Evolutionary conservation across 345 rosid species (phyloP), one percentile per base, ranked within the genome.

Genomic region (Kandelia obovata): DNA sequence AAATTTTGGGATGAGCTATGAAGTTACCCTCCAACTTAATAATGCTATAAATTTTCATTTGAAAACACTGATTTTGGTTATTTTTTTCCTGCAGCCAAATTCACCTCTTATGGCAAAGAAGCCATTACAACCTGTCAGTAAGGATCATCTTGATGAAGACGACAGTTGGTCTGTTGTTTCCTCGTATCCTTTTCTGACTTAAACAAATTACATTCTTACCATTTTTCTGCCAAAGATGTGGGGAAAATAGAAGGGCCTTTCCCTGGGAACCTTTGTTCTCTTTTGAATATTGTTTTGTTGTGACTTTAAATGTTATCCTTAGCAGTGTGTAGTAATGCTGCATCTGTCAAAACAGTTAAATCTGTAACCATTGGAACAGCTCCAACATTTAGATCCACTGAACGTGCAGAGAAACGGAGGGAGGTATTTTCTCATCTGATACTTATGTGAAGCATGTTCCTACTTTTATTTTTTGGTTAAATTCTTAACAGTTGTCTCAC

Each of bases 401-500:
- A 83, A 56, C 98, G 99, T 49, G 95, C 96, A 25, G 95, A 88
- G 76, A 92, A 86, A 82, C 91, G 99, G 46, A 96, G 19, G 75
- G 98, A 96, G 95, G 99, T 92, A 65, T 52, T 35, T 31, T 70
- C 58, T 68, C 20, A 27, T 49, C 21, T 32, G 25, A 43, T 13
- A 43, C 3, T 15, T 43, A 13, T 43, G 49, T 64, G 37, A 52
- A 35, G 26, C 49, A 1, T 53, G 52, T 51, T 46, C 79, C 47
- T 64, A 71, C 52, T 61, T 30, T 66, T 35, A 31, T 47, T 53
- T 21, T 28, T 0, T 34, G 7, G 9, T 34, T 43, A 43, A 43
- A 43, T 11, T 43, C 17, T 13, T 43, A 19, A 13, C 49, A 13
- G 16, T 43, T 43, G 49, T 43, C 0, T 39, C 15, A 4, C 64